A percentile compares a stretch with the other conserved stretches of the same genome.
Conservation (phyloP, 257 asterid genomes). For the Jacaranda copaia region DNA sequence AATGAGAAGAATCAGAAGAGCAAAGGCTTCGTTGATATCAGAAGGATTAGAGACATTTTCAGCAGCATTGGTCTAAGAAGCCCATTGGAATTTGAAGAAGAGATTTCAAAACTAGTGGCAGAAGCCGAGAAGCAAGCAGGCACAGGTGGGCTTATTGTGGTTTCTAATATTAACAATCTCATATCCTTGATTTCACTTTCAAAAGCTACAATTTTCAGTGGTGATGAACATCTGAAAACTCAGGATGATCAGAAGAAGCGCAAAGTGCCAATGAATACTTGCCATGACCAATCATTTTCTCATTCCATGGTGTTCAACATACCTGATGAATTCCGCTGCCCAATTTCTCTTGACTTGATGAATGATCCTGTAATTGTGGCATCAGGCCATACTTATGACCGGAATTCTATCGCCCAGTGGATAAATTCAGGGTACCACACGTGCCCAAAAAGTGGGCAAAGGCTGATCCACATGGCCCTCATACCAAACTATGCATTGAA, state of each 20-base stretch:
- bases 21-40: slow-evolving; percentile 50
- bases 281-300: slow-evolving; percentile 50
- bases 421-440: slow-evolving; percentile 86
- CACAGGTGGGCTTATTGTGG: slow-evolving; percentile 81
- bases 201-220: slow-evolving; percentile 47
- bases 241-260: slow-evolving; percentile 53
- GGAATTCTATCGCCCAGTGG: slow-evolving; percentile 82
- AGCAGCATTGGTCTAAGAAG: slow-evolving; percentile 60
- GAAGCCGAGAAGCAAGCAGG: slow-evolving; percentile 88
- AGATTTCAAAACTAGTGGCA: slow-evolving; percentile 66
- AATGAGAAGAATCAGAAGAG: slow-evolving; percentile 46
- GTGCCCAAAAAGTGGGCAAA: slow-evolving; percentile 89
- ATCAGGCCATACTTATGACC: slow-evolving; percentile 90
- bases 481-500: slow-evolving; percentile 79
- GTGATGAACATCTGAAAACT: slow-evolving; percentile 41
- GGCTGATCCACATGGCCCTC: slow-evolving; percentile 86
- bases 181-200: slow-evolving; percentile 64
- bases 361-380: slow-evolving; percentile 84
- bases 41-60: slow-evolving; percentile 46
- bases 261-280: slow-evolving; percentile 38
- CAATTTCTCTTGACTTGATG: slow-evolving; percentile 86
- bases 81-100: slow-evolving; percentile 57
- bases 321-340: slow-evolving; percentile 87
- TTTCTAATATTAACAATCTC: slow-evolving; percentile 71
- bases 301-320: slow-evolving; percentile 48